Evolutionary conservation across 2,329 filamentous ascomycete species (phyloP).

Genomic region (Aspergillus sp.): DNA sequence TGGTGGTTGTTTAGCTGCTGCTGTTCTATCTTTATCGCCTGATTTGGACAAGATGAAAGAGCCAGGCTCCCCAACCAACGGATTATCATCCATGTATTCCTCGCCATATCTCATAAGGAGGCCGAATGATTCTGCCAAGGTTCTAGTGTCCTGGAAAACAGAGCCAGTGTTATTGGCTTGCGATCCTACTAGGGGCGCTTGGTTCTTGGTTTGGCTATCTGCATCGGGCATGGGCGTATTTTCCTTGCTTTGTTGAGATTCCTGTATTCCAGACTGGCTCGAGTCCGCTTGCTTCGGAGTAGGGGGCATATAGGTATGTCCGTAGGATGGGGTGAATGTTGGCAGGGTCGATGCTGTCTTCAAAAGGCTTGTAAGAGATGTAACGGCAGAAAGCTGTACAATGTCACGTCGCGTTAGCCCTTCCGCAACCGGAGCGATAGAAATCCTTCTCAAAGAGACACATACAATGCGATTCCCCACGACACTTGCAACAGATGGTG

Average conservation of each 20-base stretch:
- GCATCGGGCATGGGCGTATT: constrained; percentile 42
- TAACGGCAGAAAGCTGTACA: constrained; percentile 50
- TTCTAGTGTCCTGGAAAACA: constrained; percentile 32
- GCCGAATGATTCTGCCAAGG: constrained; percentile 44
- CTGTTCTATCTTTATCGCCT: constrained; percentile 24
- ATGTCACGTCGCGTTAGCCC: constrained; percentile 3
- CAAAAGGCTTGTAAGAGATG: constrained; percentile 52
- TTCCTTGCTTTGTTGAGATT: constrained; percentile 44
- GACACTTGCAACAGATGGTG: constrained; percentile 56
- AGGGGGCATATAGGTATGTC: constrained; percentile 55
- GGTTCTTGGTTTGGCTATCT: constrained; percentile 21
- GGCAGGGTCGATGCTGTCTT: constrained; percentile 50
- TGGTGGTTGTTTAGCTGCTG: constrained; percentile 15
- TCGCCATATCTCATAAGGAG: constrained; percentile 52
- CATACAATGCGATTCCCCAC: constrained; percentile 51
- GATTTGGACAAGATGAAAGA: constrained; percentile 52
- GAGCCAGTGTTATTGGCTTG: constrained; percentile 16
- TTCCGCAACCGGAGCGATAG: too few relatives aligned
- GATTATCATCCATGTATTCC: constrained; percentile 62
- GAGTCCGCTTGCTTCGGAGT: constrained; percentile 36
- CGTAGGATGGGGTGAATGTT: constrained; percentile 54
- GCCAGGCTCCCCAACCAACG: constrained; percentile 59
- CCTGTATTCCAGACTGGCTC: constrained; percentile 26
- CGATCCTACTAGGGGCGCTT: constrained; percentile 16
- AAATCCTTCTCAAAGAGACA: constrained; percentile 2